A percentile compares a stretch with the other conserved stretches of the same genome.
Evolutionary conservation across 1,139 yeast genomes (phyloP).

Genomic region (Saccharomyces hybrid): DNA sequence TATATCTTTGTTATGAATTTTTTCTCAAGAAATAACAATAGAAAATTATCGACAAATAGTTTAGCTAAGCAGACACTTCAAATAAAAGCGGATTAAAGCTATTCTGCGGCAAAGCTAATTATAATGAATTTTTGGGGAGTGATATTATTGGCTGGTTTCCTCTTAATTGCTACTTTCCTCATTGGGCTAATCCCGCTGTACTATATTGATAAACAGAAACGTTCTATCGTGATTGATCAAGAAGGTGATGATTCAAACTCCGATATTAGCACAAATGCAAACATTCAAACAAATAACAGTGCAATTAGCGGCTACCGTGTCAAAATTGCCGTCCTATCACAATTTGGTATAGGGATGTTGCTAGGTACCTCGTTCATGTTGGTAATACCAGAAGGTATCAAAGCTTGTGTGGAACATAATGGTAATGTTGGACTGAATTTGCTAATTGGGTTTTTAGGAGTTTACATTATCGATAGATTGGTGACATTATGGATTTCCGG

Average conservation of each 20-base stretch:
- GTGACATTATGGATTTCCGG: slow-evolving; percentile 5
- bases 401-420: slow-evolving; percentile 33
- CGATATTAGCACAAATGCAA: not conserved
- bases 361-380: slow-evolving; percentile 50
- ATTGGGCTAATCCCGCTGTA: slow-evolving; percentile 35
- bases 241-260: slow-evolving; percentile 10
- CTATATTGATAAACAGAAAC: slow-evolving; percentile 10
- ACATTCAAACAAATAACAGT: not conserved
- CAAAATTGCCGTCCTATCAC: slow-evolving; percentile 30
- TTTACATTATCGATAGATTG: slow-evolving; percentile 25
- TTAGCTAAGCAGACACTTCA: not conserved
- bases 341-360: slow-evolving; percentile 52
- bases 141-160: slow-evolving; percentile 13
- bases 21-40: not conserved
- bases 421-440: slow-evolving; percentile 31
- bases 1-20: not conserved
- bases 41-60: not conserved
- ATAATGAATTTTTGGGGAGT: slow-evolving; percentile 11
- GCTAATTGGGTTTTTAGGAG: slow-evolving; percentile 27
- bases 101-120: slow-evolving; percentile 4
- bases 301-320: not conserved
- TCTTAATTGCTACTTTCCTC: slow-evolving; percentile 27
- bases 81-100: not conserved
- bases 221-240: slow-evolving; percentile 14
- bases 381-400: slow-evolving; percentile 56